Evolutionary conservation across 805 yeast genomes (phyloP).

Genomic region (Teunomyces panamensis): DNA sequence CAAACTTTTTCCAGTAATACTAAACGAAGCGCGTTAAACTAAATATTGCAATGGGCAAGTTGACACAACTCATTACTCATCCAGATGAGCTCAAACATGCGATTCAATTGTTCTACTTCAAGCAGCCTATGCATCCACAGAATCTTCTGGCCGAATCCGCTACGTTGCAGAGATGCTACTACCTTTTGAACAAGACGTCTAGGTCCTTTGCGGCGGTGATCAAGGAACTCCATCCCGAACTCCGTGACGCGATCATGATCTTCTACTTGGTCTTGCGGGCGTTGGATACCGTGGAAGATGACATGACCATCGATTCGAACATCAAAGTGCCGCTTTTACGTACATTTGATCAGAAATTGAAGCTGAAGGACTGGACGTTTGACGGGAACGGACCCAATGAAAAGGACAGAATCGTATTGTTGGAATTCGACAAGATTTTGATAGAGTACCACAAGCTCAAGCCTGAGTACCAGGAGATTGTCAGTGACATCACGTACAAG

Average conservation of each 20-base stretch:
- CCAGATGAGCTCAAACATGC: constrained; percentile 73
- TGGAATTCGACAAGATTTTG: constrained; percentile 71
- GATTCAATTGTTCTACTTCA: constrained; percentile 53
- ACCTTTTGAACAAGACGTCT: constrained; percentile 66
- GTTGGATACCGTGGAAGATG: constrained; percentile 94
- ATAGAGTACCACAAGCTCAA: constrained; percentile 69
- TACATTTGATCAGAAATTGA: constrained; percentile 61
- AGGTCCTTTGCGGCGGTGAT: constrained; percentile 95
- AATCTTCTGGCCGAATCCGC: constrained; percentile 27
- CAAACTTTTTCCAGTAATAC: not conserved
- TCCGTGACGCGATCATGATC: constrained; percentile 75
- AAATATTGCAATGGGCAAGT: constrained; percentile 50
- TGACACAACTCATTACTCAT: constrained; percentile 57
- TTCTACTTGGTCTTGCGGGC: constrained; percentile 88
- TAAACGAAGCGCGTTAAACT: not conserved
- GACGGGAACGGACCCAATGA: constrained; percentile 72
- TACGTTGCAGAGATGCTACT: constrained; percentile 58
- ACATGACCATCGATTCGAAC: constrained; percentile 75
- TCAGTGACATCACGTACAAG: constrained; percentile 69
- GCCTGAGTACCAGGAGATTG: constrained; percentile 73
- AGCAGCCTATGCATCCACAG: constrained; percentile 52
- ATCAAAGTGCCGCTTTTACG: constrained; percentile 75
- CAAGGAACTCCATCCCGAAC: constrained; percentile 84
- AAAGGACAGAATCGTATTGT: constrained; percentile 75
- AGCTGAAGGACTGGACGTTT: constrained; percentile 75